Evolutionary conservation across 169 alveolate genomes (phyloP).

Genomic region (Plasmodium knowlesi): DNA sequence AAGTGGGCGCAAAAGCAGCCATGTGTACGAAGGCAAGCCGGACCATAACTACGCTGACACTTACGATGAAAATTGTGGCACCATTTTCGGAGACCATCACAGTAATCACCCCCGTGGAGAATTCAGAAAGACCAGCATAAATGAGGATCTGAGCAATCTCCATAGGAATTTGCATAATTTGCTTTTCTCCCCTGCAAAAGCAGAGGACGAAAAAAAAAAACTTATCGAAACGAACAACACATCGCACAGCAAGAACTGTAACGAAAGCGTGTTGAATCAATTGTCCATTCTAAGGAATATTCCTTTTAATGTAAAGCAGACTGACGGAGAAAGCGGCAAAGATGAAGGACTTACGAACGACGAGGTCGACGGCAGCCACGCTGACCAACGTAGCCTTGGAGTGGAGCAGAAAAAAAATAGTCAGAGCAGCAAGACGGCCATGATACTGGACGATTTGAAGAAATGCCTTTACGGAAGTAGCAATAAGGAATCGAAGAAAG

Average conservation of each 20-base stretch:
- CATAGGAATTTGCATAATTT: constrained; percentile 53
- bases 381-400: background rate
- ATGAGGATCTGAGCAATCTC: constrained; percentile 11
- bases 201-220: constrained; percentile 1
- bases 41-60: background rate
- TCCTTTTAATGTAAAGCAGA: constrained; percentile 28
- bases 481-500: constrained; percentile 3
- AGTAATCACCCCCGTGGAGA: background rate
- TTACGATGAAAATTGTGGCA: constrained; percentile 4
- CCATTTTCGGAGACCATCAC: background rate
- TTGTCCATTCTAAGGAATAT: constrained; percentile 27
- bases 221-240: background rate
- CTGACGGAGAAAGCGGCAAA: background rate
- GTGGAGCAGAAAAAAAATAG: background rate
- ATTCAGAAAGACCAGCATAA: background rate
- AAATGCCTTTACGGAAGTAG: constrained; percentile 10
- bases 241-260: background rate
- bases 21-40: background rate
- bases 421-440: constrained; percentile 14
- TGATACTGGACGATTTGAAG: constrained; percentile 53
- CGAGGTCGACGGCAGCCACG: background rate
- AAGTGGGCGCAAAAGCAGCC: background rate
- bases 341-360: background rate
- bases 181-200: constrained; percentile 21
- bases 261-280: constrained; percentile 22